Base-by-base conservation (phyloP, 208 protist species). In the Trypanosoma cruzi region DNA sequence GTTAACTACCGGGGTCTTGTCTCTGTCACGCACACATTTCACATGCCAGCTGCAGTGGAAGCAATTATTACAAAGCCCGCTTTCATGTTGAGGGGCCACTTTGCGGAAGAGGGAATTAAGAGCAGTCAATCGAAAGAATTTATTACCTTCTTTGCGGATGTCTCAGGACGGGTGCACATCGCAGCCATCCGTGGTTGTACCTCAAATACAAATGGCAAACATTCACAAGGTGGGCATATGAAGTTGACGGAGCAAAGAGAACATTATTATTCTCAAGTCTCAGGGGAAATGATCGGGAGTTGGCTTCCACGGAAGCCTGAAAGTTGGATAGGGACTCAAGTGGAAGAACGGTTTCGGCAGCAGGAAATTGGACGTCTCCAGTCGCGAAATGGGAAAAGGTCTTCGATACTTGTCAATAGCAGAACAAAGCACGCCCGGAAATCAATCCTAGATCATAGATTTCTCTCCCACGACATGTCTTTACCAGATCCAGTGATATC, bases 1-100 rank as follows among this genome's bases (percentile, higher is more conserved):
- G 29, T 81, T 13, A 67, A 83, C 42, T 72, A 70, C 29, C 49
- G 64, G 20, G 48, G 56, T 26, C 6, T 26, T 1, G 24, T 81
- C 1, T 59, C 48, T 14, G 73, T 61, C 40, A 81, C 64, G 18
- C 79, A 74, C 56, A 49, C 61, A 11, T 62, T 81, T 36, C 36
- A 68, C 22, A 26, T 69, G 2, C 52, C 53, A n/a, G 24, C 42
- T 44, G 36, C n/a, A n/a, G 53, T 68, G 64, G 68, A 78, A 50
- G 54, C 66, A 28, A 70, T 68, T n/a, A 37, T 77, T 67, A 52
- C 42, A 10, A 4, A 24, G 28, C 44, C 67, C 0, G 48, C 54
- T 1, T 18, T 40, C 24, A 29, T 64, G 10, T 77, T 53, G n/a
- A 24, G 60, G 31, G 6, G 44, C 4, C 44, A 6, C 16, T 20